phyloP scores from a whole-genome alignment of 1,284 basidiomycete genomes.

The Boletus mariae region DNA sequence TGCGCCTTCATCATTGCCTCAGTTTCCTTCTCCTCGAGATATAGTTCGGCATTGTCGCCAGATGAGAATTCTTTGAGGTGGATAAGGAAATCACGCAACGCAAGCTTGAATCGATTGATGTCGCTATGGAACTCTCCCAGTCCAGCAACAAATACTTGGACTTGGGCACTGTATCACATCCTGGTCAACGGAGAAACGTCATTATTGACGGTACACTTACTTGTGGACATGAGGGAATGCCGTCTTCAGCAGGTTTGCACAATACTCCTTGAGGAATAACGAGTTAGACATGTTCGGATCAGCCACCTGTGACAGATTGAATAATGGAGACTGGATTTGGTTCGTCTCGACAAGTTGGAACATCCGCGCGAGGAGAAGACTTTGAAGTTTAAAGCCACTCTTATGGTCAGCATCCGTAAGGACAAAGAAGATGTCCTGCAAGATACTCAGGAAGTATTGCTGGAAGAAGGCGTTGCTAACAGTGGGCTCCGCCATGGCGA shows the following conservation, averaged over 20 bases:
- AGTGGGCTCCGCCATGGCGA: constrained; percentile 75
- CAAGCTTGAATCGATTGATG: constrained; percentile 90
- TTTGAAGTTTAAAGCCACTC: constrained; percentile 93
- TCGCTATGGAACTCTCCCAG: constrained; percentile 88
- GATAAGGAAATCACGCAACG: constrained; percentile 89
- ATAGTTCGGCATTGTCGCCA: constrained; percentile 80
- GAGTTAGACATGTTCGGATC: constrained; percentile 81
- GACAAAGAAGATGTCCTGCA: constrained; percentile 97
- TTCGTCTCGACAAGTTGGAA: constrained; percentile 91
- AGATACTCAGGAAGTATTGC: constrained; percentile 89
- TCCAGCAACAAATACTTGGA: constrained; percentile 76
- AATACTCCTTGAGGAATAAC: constrained; percentile 85
- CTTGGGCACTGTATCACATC: constrained; percentile 50
- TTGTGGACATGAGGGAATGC: constrained; percentile 91
- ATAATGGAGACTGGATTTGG: constrained; percentile 81
- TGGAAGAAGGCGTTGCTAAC: constrained; percentile 84
- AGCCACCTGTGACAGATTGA: constrained; percentile 72
- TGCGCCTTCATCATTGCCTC: constrained; percentile 67
- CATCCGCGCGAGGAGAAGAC: constrained; percentile 85
- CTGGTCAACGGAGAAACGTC: constrained; percentile 12
- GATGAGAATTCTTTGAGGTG: constrained; percentile 88
- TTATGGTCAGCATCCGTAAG: constrained; percentile 98
- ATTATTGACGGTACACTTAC: constrained; percentile 42
- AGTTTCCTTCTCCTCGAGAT: constrained; percentile 92
- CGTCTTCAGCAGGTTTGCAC: constrained; percentile 77